Evolutionary conservation across 495 filamentous ascomycete genomes (phyloP).

Genomic region (Halenospora varia): DNA sequence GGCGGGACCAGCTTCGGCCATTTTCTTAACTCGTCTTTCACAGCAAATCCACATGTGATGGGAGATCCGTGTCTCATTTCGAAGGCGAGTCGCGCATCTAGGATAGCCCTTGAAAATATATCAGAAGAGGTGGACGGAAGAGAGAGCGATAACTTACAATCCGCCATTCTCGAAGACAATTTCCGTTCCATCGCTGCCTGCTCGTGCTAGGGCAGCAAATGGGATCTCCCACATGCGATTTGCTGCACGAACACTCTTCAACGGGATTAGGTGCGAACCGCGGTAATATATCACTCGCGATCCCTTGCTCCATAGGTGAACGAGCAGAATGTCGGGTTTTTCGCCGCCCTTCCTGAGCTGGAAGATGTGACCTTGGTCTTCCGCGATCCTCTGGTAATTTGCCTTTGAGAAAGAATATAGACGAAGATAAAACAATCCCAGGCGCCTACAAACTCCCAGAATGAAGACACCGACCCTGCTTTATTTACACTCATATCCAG

Average conservation of each 20-base stretch:
- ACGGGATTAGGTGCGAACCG: neutral
- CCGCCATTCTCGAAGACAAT: constrained; percentile 1
- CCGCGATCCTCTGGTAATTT: neutral
- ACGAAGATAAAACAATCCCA: no score
- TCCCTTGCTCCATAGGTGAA: constrained; percentile 5
- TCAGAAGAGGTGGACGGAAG: neutral
- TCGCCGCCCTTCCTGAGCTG: neutral
- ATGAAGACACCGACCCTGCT: no score
- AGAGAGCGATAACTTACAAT: constrained; percentile 1
- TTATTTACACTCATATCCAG: no score
- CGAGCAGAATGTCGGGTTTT: neutral
- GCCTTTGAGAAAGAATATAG: no score
- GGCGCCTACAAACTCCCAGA: no score
- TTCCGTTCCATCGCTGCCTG: neutral
- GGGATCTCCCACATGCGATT: neutral
- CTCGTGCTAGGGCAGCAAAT: neutral
- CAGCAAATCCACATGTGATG: constrained; percentile 3
- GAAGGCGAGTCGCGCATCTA: constrained; percentile 6
- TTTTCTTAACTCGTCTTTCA: neutral
- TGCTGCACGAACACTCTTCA: neutral
- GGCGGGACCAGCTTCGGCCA: neutral
- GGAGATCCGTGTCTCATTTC: neutral
- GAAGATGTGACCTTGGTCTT: constrained; percentile 1
- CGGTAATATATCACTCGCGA: constrained; percentile 3
- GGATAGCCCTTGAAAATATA: neutral